Evolutionary conservation across 1,284 basidiomycete genomes (phyloP), one percentile per base, ranked within the genome.

Genomic region (Ustilago cynodontis): DNA sequence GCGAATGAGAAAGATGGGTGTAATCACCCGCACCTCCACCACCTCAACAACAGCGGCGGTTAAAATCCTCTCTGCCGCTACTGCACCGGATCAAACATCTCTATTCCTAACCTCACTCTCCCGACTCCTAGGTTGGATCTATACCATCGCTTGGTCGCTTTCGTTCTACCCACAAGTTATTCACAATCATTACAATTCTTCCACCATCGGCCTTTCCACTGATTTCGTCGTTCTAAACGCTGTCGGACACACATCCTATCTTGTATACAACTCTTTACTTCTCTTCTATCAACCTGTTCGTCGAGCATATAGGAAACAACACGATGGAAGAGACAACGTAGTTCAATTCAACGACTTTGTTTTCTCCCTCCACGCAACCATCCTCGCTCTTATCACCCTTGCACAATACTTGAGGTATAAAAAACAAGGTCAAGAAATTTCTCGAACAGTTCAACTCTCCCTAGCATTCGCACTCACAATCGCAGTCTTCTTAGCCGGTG

Each of bases 121-220:
- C 2, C 67, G 37, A 9, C n/a, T 78, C 0, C 60, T 84, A 8
- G 83, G 83, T 3, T 85, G 83, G 83, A 56, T 65, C 14, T 85
- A 85, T 50, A 74, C 72, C 0, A 2, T 77, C 1, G 73, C 78
- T n/a, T 85, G 83, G 83, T 72, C 74, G 10, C 35, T 71, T 1
- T 79, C 77, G n/a, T 85, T 85, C 71, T 83, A 80, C 39, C 83
- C 83, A 8, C 83, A 85, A 59, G 60, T 79, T 18, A 53, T 82
- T 9, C 59, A 69, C 37, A 83, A 83, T 43, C 61, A 71, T 18
- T 14, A 35, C 3, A 37, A 60, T 26, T 60, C 59, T 16, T 78
- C 80, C 1, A 66, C 72, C 0, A 14, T 53, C 11, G 83, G 83
- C 3, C 49, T 85, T 2, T 80, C 78, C 1, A 43, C 65, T 31